Base-by-base conservation (phyloP, 2,329 filamentous ascomycete species). In the Aspergillus bombycis region DNA sequence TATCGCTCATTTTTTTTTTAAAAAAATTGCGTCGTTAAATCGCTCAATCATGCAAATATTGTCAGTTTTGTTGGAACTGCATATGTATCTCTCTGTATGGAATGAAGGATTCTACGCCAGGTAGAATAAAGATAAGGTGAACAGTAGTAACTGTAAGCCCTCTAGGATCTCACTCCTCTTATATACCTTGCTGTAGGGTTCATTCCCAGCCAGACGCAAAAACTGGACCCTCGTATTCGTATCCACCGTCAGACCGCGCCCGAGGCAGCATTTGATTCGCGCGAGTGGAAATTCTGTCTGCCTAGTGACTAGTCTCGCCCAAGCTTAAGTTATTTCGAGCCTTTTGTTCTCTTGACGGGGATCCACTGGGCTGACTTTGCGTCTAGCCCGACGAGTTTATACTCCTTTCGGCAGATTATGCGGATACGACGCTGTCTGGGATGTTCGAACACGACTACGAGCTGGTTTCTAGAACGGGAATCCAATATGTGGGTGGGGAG, bases 1-100 rank as follows among this genome's bases (percentile, higher is more conserved):
- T 46, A 16, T 58, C 56, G 56, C 56, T 58, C 34, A 57, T 43
- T 16, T 43, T 57, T 12, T 36, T 43, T 23, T 43, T 57, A 7
- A 16, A 36, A n/a, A n/a, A n/a, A n/a, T n/a, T 36, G 34, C 6
- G 32, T 12, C 32, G 32, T 34, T 3, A 36, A 36, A 16, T 6
- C 14, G 16, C 34, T 36, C 34, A 23, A 28, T 32, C 38, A 41
- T n/a, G 38, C 5, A 28, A 41, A n/a, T 38, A 41, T 19, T 41
- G 19, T 8, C 16, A 16, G 34, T 7, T 41, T 7, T 41, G 36
- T 41, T 14, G 8, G 36, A 8, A 28, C 36, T 19, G 36, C 6
- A 38, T 36, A 19, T 38, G 16, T 16, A 38, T 38, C 16, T 38
- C 16, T 38, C 12, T 14, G 34, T 36, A 6, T 14, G 7, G 34